Evolutionary conservation across 306 rosid genomes (phyloP).

Genomic region (Quercus robur): DNA sequence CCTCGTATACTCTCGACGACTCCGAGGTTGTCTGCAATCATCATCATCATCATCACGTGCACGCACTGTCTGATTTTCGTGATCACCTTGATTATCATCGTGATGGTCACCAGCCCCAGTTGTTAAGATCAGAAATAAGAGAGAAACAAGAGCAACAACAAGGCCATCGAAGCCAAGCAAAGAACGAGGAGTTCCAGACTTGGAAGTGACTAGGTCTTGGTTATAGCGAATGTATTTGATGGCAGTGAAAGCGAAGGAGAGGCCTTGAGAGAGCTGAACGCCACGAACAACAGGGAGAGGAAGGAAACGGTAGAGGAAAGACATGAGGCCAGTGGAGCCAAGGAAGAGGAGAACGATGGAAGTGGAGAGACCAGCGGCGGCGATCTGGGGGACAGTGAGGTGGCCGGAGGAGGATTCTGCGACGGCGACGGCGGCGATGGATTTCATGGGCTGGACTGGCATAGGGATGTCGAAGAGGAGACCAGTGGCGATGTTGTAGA

Average conservation of each 20-base stretch:
- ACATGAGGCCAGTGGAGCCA: slow-evolving; percentile 73
- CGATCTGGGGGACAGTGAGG: slow-evolving; percentile 65
- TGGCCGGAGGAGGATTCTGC: slow-evolving; percentile 46
- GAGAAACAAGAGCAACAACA: slow-evolving; percentile 40
- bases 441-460: slow-evolving; percentile 96
- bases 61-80: too few species aligned
- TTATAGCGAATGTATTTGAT: slow-evolving; percentile 64
- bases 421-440: slow-evolving; percentile 86
- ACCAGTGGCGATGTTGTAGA: slow-evolving; percentile 78
- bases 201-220: slow-evolving; percentile 49
- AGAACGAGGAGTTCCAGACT: slow-evolving; percentile 46
- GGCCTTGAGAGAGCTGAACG: slow-evolving; percentile 85
- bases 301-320: slow-evolving; percentile 67
- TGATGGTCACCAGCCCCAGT: slow-evolving; percentile 59
- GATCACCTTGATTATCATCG: too few species aligned
- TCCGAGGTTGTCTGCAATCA: not conserved
- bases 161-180: slow-evolving; percentile 69
- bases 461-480: slow-evolving; percentile 77
- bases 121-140: slow-evolving; percentile 52
- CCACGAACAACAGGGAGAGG: slow-evolving; percentile 91
- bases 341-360: slow-evolving; percentile 64
- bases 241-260: slow-evolving; percentile 71
- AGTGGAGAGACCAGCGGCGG: slow-evolving; percentile 79
- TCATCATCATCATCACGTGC: not conserved
- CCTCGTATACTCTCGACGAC: slow-evolving; percentile 11